These are phyloP conservation scores for Areca catechu DNA, from an alignment of 176 grass and related monocot genomes.

Conservation along the genomic window DNA sequence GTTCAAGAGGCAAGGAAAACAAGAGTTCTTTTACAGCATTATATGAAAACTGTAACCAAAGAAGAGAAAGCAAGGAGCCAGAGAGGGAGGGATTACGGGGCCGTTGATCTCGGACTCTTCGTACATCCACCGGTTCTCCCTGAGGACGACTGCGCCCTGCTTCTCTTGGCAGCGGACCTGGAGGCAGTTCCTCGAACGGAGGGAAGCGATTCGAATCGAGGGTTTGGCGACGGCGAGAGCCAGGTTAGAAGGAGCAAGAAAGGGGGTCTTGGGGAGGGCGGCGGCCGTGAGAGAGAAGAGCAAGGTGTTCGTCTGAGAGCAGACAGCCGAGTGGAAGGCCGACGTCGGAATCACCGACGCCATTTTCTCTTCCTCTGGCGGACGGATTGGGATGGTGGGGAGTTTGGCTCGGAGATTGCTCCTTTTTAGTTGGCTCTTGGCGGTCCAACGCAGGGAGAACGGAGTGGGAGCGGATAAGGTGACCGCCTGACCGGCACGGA, in stretches of 20 bases:
- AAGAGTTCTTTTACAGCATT: too few species aligned
- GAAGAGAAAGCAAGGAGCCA: not conserved
- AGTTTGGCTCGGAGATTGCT: too few species aligned
- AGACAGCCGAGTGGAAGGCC: not conserved
- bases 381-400: too few species aligned
- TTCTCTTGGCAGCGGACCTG: conserved; percentile 9
- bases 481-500: too few species aligned
- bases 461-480: too few species aligned
- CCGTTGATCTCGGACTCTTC: conserved; percentile 18
- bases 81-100: conserved; percentile 6
- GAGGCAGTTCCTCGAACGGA: not conserved
- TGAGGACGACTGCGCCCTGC: conserved; percentile 4
- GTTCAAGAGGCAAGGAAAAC: too few species aligned
- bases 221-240: not conserved
- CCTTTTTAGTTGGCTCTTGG: too few species aligned
- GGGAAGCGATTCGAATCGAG: not conserved
- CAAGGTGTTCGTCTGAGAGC: not conserved
- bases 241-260: conserved; percentile 2
- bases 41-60: too few species aligned
- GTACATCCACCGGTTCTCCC: conserved; percentile 24
- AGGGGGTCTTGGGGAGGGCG: not conserved
- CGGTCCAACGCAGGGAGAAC: too few species aligned
- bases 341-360: not conserved
- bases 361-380: not conserved
- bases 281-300: not conserved